Conservation (phyloP, 441 rosid genomes). For the Gossypium gossypioides region DNA sequence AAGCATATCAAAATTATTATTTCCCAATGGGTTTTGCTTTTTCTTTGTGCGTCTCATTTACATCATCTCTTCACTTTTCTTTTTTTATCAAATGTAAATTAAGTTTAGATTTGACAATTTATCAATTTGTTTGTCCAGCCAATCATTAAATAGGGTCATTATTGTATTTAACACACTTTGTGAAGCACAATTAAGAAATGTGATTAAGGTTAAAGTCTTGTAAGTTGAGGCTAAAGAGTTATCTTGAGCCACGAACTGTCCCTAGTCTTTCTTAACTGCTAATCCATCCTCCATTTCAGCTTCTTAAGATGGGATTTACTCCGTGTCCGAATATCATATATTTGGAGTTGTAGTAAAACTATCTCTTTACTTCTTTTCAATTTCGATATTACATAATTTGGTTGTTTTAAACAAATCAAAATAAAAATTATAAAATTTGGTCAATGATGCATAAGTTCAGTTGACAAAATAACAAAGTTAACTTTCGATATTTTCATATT, state of each 20-base stretch:
- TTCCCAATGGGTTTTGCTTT: background rate
- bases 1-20: background rate
- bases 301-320: background rate
- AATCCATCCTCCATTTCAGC: background rate
- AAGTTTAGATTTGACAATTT: background rate
- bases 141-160: background rate
- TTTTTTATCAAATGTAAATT: background rate
- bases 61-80: background rate
- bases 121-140: background rate
- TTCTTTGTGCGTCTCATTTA: background rate
- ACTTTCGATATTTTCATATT: too few species aligned
- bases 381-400: too few species aligned
- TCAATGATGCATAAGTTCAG: too few species aligned
- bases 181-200: background rate
- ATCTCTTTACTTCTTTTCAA: too few species aligned
- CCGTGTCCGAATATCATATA: background rate
- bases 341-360: background rate
- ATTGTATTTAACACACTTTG: background rate
- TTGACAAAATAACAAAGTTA: too few species aligned
- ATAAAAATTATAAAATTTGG: too few species aligned
- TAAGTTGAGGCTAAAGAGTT: background rate
- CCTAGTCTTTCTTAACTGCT: background rate
- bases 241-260: slow-evolving; percentile 2
- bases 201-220: background rate
- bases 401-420: too few species aligned